Evolutionary conservation across 148 eudicot genomes (phyloP).

Genomic region (Talinum fruticosum): DNA sequence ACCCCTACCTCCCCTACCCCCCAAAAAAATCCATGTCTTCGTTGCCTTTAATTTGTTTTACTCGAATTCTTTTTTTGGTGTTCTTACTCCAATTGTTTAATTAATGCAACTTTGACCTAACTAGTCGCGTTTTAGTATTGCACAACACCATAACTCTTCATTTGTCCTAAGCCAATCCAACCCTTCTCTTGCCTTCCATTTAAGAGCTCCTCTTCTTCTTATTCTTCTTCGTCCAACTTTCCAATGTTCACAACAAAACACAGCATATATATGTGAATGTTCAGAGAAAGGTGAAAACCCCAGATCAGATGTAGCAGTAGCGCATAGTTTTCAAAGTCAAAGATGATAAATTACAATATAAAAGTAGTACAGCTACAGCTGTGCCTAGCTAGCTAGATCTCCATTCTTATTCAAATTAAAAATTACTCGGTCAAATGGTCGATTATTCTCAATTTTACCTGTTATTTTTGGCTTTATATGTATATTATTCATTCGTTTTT

Average conservation of each 20-base stretch:
- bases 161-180: neutral
- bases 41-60: neutral
- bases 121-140: neutral
- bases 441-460: neutral
- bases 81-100: too few relatives aligned
- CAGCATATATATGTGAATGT: slow-evolving; percentile 46
- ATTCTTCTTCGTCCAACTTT: neutral
- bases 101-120: slow-evolving; percentile 29
- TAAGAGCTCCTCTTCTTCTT: slow-evolving; percentile 14
- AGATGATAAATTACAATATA: neutral
- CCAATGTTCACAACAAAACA: neutral
- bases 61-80: too few relatives aligned
- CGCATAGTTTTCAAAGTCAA: neutral
- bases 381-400: neutral
- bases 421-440: neutral
- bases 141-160: neutral
- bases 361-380: neutral
- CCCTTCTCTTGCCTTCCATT: slow-evolving; percentile 20
- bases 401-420: neutral
- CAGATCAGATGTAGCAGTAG: too few relatives aligned
- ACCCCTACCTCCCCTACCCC: too few relatives aligned
- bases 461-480: neutral
- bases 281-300: slow-evolving; percentile 51
- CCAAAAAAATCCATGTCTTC: too few relatives aligned
- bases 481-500: neutral